Conservation (phyloP, 1,284 basidiomycete genomes). For the Fomitiporia mediterranea region DNA sequence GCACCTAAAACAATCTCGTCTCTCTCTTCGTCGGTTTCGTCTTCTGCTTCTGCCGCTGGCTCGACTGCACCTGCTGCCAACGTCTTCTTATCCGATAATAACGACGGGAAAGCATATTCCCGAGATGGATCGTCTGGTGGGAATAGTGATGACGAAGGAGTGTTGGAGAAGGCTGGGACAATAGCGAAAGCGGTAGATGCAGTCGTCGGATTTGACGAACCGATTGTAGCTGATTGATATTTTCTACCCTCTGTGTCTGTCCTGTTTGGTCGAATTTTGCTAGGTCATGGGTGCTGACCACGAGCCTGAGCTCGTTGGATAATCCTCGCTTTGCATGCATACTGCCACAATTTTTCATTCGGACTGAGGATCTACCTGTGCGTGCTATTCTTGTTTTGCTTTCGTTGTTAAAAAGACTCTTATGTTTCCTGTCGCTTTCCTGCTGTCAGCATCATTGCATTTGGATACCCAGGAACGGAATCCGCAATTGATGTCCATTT, state of each 20-base stretch:
- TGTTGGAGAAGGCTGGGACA: not conserved
- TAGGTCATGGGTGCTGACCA: constrained; percentile 7
- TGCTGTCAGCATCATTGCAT: too few species aligned
- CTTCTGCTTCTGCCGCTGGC: constrained; percentile 25
- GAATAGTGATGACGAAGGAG: constrained; percentile 31
- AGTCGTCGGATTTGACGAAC: constrained; percentile 13
- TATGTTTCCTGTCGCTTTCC: too few species aligned
- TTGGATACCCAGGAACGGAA: too few species aligned
- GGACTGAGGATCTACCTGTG: too few species aligned
- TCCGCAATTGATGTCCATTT: too few species aligned
- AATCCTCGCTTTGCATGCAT: too few species aligned
- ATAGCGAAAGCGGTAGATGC: constrained; percentile 20
- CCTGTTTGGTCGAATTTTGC: too few species aligned
- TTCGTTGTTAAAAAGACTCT: too few species aligned
- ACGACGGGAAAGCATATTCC: constrained; percentile 26
- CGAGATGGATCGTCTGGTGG: too few species aligned
- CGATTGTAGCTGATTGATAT: constrained; percentile 6
- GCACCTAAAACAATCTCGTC: constrained; percentile 55
- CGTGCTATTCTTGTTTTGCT: too few species aligned
- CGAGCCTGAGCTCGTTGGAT: constrained; percentile 13
- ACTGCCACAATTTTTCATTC: too few species aligned
- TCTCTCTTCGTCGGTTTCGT: constrained; percentile 32
- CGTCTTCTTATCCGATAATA: constrained; percentile 32
- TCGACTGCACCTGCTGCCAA: constrained; percentile 42
- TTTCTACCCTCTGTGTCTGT: too few species aligned